phyloP scores from a whole-genome alignment of 106 monocot species.

The Chionographis japonica region DNA sequence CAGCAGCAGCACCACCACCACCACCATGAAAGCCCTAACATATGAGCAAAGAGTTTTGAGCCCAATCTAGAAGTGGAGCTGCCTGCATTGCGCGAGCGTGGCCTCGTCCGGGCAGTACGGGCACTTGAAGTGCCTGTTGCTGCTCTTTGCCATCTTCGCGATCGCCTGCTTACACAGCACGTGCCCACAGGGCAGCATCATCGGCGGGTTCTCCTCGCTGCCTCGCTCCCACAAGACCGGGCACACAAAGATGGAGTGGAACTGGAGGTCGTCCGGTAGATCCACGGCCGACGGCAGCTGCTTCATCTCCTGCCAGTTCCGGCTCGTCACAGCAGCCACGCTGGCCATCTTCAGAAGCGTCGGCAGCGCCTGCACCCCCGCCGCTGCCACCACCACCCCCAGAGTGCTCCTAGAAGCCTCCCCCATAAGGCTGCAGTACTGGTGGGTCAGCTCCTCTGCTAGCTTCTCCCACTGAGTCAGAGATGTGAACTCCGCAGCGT shows the following conservation, averaged over 20 bases:
- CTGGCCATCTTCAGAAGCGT: conserved; percentile 26
- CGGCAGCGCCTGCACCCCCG: conserved; percentile 21
- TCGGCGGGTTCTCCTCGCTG: conserved; percentile 34
- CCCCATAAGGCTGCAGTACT: conserved; percentile 27
- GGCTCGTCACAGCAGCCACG: conserved; percentile 22
- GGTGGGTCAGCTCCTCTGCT: conserved; percentile 22
- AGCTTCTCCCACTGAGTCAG: conserved; percentile 53
- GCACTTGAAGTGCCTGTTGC: conserved; percentile 29
- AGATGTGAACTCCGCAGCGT: conserved; percentile 41
- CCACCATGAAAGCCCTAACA: too few species aligned
- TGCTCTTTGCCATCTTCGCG: conserved; percentile 28
- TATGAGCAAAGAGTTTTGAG: too few species aligned
- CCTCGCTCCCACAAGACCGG: conserved; percentile 26
- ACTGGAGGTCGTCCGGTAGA: conserved; percentile 23
- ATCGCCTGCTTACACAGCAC: conserved; percentile 32
- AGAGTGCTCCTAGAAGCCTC: conserved; percentile 25
- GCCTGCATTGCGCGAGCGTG: conserved; percentile 22
- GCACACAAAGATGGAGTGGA: conserved; percentile 39
- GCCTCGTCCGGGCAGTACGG: conserved; percentile 29
- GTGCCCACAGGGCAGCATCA: conserved; percentile 39
- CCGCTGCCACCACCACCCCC: conserved; percentile 21
- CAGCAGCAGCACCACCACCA: too few species aligned
- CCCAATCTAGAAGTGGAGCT: conserved; percentile 23
- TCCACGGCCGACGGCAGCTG: conserved; percentile 28
- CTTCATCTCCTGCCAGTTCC: conserved; percentile 29